Evolutionary conservation across 2,329 filamentous ascomycete genomes (phyloP), one percentile per base, ranked within the genome.

Genomic region (Penicillium sp.): DNA sequence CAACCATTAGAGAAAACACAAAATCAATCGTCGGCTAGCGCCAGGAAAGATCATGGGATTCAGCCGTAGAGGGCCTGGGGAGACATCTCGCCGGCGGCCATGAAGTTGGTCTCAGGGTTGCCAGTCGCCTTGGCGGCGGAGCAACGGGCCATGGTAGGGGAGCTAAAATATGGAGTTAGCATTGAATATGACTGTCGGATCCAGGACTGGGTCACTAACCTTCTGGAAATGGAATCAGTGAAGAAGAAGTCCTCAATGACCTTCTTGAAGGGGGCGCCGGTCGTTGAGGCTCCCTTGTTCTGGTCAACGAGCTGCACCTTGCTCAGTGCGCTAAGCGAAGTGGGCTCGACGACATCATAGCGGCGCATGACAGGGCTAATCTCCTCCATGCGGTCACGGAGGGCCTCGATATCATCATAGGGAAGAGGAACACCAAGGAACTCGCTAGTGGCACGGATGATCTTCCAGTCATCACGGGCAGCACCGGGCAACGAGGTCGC

Each of bases 211-310:
- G 20, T 27, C 39, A 79, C 85, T 74, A 79, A 94, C 91, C 91
- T 97, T 83, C 94, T 87, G 32, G 92, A 96, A 74, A 99, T 97
- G 52, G 88, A 86, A 76, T 99, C 93, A 73, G 94, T 99, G 77
- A 97, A 96, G 80, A 92, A 99, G 75, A 99, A 99, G 80, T 99
- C 90, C 67, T 96, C 87, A 64, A 99, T 90, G 51, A 89, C 85
- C 76, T 89, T 90, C 80, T 86, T 90, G 67, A 99, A 81, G 24
- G 89, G 84, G 64, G 81, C 76, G n/a, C 85, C 86, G 33, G 80
- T 87, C n/a, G 82, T 67, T 75, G 90, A 88, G 44, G 85, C 77
- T 41, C 90, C 91, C 84, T 94, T 96, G 81, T 97, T 97, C 76
- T 95, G 90, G 70, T 97, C 94, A 46, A 96, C 90, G 51, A 99